Percentiles rank a stretch among this genome's conserved stretches.
Evolutionary conservation across 2,329 filamentous ascomycete species (phyloP).

Genomic region (Niveomyces coronatus): DNA sequence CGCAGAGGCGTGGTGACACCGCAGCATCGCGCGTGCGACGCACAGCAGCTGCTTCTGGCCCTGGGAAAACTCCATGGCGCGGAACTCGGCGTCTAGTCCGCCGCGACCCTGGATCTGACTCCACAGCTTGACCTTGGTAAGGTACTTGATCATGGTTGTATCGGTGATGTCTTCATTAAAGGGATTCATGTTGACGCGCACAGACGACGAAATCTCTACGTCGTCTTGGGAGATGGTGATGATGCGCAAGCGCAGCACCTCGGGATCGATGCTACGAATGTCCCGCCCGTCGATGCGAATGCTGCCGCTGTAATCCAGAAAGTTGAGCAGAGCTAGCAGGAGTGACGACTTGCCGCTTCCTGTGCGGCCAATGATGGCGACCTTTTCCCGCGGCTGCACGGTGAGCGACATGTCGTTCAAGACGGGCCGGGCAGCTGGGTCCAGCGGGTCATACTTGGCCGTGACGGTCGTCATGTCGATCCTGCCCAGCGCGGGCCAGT

Average conservation of each 20-base stretch:
- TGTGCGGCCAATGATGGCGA: slow-evolving; percentile 8
- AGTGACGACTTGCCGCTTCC: slow-evolving; percentile 10
- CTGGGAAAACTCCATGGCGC: slow-evolving; percentile 10
- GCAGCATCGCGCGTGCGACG: slow-evolving; percentile 16
- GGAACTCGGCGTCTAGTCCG: slow-evolving; percentile 9
- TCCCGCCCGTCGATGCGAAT: slow-evolving; percentile 10
- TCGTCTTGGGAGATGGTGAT: slow-evolving; percentile 20
- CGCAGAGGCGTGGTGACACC: slow-evolving; percentile 9
- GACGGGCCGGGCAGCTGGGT: neutral
- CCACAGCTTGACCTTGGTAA: slow-evolving; percentile 12
- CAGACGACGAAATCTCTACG: slow-evolving; percentile 6
- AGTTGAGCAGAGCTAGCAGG: slow-evolving; percentile 3
- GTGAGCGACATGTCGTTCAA: slow-evolving; percentile 7
- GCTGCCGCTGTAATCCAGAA: slow-evolving; percentile 9
- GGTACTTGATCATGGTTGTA: slow-evolving; percentile 8
- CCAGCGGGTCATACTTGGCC: slow-evolving; percentile 7
- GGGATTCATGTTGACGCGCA: slow-evolving; percentile 11
- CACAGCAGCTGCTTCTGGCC: slow-evolving; percentile 14
- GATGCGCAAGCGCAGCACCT: slow-evolving; percentile 17
- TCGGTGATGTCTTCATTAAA: slow-evolving; percentile 4
- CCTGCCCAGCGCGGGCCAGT: slow-evolving; percentile 8
- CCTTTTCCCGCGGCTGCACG: slow-evolving; percentile 6
- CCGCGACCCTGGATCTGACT: slow-evolving; percentile 5
- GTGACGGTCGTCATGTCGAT: slow-evolving; percentile 6
- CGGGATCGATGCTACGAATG: slow-evolving; percentile 5